phyloP scores from a whole-genome alignment of 495 filamentous ascomycete genomes.

The Penicillium subrubescens region DNA sequence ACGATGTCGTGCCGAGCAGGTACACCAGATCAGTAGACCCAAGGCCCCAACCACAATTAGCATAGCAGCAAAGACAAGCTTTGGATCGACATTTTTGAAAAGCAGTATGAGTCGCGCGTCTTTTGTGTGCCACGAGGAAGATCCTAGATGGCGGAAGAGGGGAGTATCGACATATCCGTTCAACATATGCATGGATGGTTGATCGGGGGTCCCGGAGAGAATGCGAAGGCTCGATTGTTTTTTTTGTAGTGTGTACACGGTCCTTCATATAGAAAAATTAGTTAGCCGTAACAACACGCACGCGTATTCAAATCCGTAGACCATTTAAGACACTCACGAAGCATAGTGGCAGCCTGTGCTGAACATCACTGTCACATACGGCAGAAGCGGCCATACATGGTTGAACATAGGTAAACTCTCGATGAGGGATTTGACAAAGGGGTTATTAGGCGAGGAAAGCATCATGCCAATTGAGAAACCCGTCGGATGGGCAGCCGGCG shows the following conservation, averaged over 20 bases:
- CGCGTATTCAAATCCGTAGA: background rate
- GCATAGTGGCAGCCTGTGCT: constrained; percentile 3
- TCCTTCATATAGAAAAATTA: background rate
- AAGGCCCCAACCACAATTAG: background rate
- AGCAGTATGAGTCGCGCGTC: background rate
- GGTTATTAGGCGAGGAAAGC: constrained; percentile 1
- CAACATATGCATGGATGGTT: background rate
- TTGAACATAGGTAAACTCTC: constrained; percentile 2
- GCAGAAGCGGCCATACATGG: background rate
- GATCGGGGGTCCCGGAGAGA: background rate
- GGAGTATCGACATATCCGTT: constrained; percentile 4
- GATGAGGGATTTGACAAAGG: background rate
- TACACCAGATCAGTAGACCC: background rate
- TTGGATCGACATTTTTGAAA: background rate
- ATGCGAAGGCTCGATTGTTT: background rate
- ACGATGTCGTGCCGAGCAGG: background rate
- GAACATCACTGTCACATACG: constrained; percentile 3
- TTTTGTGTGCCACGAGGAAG: background rate
- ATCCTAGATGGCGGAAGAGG: background rate
- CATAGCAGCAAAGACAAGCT: background rate
- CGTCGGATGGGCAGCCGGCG: background rate
- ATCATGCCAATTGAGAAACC: constrained; percentile 3
- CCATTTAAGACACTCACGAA: background rate
- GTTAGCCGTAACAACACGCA: background rate
- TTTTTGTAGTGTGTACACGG: background rate